Conservation (phyloP, 2,329 filamentous ascomycete genomes). For the Ascochyta lentis region DNA sequence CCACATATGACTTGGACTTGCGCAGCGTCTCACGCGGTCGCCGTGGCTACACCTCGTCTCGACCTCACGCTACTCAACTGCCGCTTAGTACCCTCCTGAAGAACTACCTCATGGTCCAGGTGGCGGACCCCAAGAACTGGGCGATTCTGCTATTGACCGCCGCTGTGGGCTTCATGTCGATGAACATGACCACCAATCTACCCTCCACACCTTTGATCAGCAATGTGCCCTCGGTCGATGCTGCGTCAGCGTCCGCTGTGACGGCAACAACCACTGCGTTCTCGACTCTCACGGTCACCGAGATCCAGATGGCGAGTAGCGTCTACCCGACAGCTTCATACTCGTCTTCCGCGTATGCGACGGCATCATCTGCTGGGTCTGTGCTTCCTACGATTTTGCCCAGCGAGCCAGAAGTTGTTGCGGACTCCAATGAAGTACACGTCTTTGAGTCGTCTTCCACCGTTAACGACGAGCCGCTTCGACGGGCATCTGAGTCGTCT, state of each 20-base stretch:
- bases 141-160: conserved; percentile 56
- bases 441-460: conserved; percentile 12
- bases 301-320: conserved; percentile 21
- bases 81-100: conserved; percentile 59
- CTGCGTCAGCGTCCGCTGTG: conserved; percentile 9
- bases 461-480: conserved; percentile 14
- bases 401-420: conserved; percentile 3
- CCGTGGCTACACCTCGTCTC: conserved; percentile 20
- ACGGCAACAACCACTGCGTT: conserved; percentile 32
- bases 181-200: conserved; percentile 28
- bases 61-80: conserved; percentile 48
- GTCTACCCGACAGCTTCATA: conserved; percentile 3
- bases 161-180: conserved; percentile 52
- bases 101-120: conserved; percentile 61
- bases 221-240: conserved; percentile 11
- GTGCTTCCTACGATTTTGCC: conserved; percentile 5
- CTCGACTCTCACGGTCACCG: conserved; percentile 37
- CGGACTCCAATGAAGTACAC: conserved; percentile 6
- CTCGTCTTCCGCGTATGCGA: conserved; percentile 2
- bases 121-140: conserved; percentile 62
- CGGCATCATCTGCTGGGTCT: not conserved
- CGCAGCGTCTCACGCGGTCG: conserved; percentile 17
- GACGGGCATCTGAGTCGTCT: conserved; percentile 10
- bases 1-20: conserved; percentile 13
- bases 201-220: conserved; percentile 12